Evolutionary conservation across 2,329 filamentous ascomycete genomes (phyloP), one percentile per base, ranked within the genome.

Genomic region (Paraphaeosphaeria minitans): DNA sequence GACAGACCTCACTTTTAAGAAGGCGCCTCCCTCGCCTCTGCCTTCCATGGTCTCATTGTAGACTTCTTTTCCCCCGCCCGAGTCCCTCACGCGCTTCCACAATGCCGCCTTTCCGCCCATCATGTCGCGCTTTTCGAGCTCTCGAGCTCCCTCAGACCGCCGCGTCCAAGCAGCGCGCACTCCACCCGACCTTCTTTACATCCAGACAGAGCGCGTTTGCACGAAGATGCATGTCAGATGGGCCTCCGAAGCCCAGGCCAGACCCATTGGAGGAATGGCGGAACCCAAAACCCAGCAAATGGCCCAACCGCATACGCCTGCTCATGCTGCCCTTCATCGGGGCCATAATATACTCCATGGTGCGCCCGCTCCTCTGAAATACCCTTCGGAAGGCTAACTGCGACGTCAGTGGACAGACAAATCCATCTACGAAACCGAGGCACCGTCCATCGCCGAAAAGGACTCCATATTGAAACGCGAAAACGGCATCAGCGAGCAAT

Each of bases 391-490:
- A 51, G 5, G 33, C 37, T 19, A 46, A 43, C 39, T n/a, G 0
- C 13, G 3, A 35, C 2, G 19, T 14, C 39, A 76, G 74, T 64
- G 66, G 62, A 75, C 69, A 55, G 69, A 78, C 64, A 77, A 75
- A 59, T 69, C 76, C 39, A 66, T 78, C 57, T 71, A 48, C 43
- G 3, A 80, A 65, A 72, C 78, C 70, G 90, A 93, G 68, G 72
- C 80, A 48, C 84, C 90, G 31, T 85, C 89, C 42, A 91, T 97
- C 66, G 93, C 92, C 69, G 91, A 97, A 74, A 87, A 91, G 69
- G 95, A 98, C 77, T 87, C 86, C 64, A 84, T 92, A 62, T 85
- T 87, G 66, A 97, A 95, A 79, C 88, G 90, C 62, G 90, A 95
- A 76, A 85, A 87, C 57, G 87, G 87, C 63, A 84, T 98, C 51